Percentiles rank a stretch among this genome's conserved stretches.
These are phyloP conservation scores for Tolypocladium amazonense DNA, from an alignment of 2,329 filamentous ascomycete species.

Conservation along the genomic window DNA sequence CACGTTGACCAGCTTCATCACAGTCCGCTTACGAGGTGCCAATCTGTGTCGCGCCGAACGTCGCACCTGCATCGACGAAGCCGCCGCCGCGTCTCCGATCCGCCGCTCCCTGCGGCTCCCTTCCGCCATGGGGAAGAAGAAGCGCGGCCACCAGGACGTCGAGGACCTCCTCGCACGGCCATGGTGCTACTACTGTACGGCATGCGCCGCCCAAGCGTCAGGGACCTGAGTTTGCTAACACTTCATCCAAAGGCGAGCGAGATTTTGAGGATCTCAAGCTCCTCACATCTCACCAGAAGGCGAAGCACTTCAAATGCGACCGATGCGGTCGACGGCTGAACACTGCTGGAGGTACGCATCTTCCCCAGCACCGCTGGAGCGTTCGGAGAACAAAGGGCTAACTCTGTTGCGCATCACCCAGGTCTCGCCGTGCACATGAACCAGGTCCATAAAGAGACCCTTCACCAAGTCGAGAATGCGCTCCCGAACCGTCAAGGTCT, in stretches of 20 bases:
- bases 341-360: constrained; percentile 72
- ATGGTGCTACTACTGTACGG: constrained; percentile 93
- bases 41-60: background rate
- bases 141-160: constrained; percentile 73
- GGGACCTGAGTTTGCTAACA: constrained; percentile 3
- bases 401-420: constrained; percentile 22
- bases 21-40: background rate
- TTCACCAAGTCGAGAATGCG: constrained; percentile 84
- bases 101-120: background rate
- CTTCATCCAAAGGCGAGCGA: constrained; percentile 55
- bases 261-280: constrained; percentile 98
- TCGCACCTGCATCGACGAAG: background rate
- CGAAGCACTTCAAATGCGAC: constrained; percentile 99
- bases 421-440: constrained; percentile 95
- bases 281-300: constrained; percentile 92
- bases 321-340: constrained; percentile 80
- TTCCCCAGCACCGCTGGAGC: background rate
- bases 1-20: background rate
- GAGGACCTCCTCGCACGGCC: constrained; percentile 80
- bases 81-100: background rate
- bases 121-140: constrained; percentile 71
- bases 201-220: background rate
- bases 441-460: constrained; percentile 92
- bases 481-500: constrained; percentile 75
- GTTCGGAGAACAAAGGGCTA: background rate